Base-by-base conservation (phyloP, 768 basidiomycete genomes). In the Cystofilobasidium ferigula region DNA sequence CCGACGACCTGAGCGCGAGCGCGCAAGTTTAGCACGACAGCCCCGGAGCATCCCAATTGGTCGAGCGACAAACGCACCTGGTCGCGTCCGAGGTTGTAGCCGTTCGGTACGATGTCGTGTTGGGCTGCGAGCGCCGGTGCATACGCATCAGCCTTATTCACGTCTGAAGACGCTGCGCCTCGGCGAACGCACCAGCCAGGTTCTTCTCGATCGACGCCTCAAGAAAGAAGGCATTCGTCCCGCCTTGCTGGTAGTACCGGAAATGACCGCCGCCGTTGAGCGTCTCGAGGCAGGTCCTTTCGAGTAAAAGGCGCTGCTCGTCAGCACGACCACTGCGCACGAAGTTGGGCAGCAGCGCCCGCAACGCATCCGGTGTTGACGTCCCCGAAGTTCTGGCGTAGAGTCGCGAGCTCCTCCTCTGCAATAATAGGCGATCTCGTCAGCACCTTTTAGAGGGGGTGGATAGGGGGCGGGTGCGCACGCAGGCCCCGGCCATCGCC, bases 361-460 rank as follows among this genome's bases (percentile, higher is more conserved):
- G 24, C 2, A 7, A 38, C 57, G 13, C 20, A 59, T 47, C 92
- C 92, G n/a, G 91, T 74, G 57, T 83, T 78, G 0, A 84, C 81
- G 71, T 94, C 84, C 8, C 83, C 84, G 74, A 88, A 95, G 73
- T 91, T 82, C 82, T 83, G 90, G 36, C 92, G 81, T 26, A 93
- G 83, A 20, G 85, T 86, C 5, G 84, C 83, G 0, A 87, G 86
- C 74, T 94, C 85, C 74, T 90, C 88, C 68, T 80, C 88, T 89
- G 72, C 3, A 18, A 14, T 34, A 35, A 20, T 28, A 6, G 12
- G 38, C 28, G 48, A 51, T 40, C 28, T 43, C 34, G 70, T 57
- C 22, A 24, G 13, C 35, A 43, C 45, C 64, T 54, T 64, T 0
- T 36, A 24, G 36, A 54, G 61, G 34, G 30, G 8, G 61, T 51